phyloP scores from a whole-genome alignment of 129 eudicot species.

The Artemisia argyi region DNA sequence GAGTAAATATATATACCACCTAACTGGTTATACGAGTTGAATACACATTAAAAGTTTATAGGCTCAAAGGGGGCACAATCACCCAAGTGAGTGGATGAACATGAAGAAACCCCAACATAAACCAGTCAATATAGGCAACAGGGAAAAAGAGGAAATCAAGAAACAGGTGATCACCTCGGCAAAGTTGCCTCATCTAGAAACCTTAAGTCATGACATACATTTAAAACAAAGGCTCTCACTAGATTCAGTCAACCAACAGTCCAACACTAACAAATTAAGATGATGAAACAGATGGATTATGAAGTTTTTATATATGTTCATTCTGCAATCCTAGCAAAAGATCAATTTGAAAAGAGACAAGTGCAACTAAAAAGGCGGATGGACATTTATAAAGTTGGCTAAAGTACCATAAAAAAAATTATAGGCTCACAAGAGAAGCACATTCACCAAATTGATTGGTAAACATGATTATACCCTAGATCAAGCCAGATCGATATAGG shows the following conservation, averaged over 20 bases:
- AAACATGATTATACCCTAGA: slow-evolving; percentile 1
- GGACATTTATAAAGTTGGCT: no score
- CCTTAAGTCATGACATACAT: background rate
- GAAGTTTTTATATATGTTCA: no score
- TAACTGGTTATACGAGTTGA: background rate
- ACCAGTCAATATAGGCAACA: slow-evolving; percentile 55
- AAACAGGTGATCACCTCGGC: slow-evolving; percentile 43
- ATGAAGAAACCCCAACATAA: background rate
- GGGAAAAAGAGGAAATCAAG: slow-evolving; percentile 77
- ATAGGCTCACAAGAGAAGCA: no score
- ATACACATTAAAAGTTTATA: background rate
- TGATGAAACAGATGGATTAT: no score
- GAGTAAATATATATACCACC: background rate
- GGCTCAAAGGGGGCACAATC: slow-evolving; percentile 15
- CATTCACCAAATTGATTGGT: background rate
- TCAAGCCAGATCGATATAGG: slow-evolving; percentile 24
- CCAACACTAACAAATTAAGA: no score
- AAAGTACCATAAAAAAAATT: no score
- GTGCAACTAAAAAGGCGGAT: no score
- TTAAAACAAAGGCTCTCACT: background rate
- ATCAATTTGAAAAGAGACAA: no score
- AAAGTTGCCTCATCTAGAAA: background rate
- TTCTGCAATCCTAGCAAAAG: no score
- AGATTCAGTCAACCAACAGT: no score
- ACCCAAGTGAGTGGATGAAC: slow-evolving; percentile 22